phyloP scores from a whole-genome alignment of 257 asterid genomes.

The Salvia splendens region DNA sequence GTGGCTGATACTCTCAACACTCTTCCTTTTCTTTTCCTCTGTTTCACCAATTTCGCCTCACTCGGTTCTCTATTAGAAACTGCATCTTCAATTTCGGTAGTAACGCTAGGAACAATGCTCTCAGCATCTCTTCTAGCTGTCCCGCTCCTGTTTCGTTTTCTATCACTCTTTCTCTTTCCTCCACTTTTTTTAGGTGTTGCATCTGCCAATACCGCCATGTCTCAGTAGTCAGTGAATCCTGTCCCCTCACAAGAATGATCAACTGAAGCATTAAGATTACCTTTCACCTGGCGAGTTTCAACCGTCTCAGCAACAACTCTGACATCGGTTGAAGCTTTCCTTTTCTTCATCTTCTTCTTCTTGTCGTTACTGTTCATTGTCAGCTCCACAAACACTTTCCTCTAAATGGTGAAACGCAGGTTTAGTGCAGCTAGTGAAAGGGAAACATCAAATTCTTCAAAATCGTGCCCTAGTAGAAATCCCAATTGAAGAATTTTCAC shows the following conservation, averaged over 20 bases:
- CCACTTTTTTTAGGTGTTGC: constrained; percentile 23
- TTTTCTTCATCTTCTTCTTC: constrained; percentile 30
- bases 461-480: too few relatives aligned
- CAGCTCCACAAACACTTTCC: constrained; percentile 18
- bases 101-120: constrained; percentile 1
- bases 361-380: constrained; percentile 30
- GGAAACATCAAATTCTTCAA: neutral
- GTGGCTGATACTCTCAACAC: constrained; percentile 28
- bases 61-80: constrained; percentile 29
- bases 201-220: constrained; percentile 36
- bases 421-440: neutral
- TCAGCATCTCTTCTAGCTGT: constrained; percentile 13
- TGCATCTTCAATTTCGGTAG: constrained; percentile 34
- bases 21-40: constrained; percentile 46
- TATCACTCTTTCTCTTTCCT: constrained; percentile 39
- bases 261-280: constrained; percentile 25
- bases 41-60: constrained; percentile 34
- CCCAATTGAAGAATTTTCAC: too few relatives aligned
- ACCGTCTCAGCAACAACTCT: constrained; percentile 26
- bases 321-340: constrained; percentile 27
- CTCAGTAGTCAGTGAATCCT: constrained; percentile 2
- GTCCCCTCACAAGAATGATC: neutral
- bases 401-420: constrained; percentile 12
- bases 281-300: constrained; percentile 28
- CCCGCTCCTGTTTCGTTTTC: constrained; percentile 37